phyloP scores from a whole-genome alignment of 495 filamentous ascomycete genomes.

The Schizothecium vesticola region DNA sequence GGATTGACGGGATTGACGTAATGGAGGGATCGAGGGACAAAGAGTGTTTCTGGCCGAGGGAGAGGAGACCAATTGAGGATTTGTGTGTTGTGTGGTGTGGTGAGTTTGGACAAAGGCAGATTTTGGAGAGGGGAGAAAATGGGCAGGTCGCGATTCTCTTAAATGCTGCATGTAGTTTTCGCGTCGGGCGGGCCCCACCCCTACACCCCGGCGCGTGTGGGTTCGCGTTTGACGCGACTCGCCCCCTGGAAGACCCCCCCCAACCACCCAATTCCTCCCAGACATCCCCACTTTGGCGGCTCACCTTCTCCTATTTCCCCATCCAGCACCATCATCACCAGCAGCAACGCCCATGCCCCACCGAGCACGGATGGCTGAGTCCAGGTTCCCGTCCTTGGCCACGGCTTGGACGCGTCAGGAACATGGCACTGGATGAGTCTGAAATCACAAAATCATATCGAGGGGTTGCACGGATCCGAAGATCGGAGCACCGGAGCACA shows the following conservation, averaged over 20 bases:
- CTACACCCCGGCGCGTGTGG: slow-evolving; percentile 10
- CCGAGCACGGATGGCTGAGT: not conserved
- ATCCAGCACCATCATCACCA: slow-evolving; percentile 4
- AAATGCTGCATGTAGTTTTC: slow-evolving; percentile 24
- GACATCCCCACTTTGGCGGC: slow-evolving; percentile 7
- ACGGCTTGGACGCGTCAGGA: not conserved
- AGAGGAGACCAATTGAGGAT: slow-evolving; percentile 3
- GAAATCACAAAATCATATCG: not conserved
- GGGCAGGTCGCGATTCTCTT: slow-evolving; percentile 20
- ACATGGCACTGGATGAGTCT: not conserved
- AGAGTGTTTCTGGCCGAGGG: slow-evolving; percentile 2
- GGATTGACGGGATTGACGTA: slow-evolving; percentile 9
- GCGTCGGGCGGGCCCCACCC: slow-evolving; percentile 18
- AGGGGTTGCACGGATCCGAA: not conserved
- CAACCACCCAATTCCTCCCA: slow-evolving; percentile 14
- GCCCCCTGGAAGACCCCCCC: slow-evolving; percentile 5
- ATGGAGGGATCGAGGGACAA: slow-evolving; percentile 5
- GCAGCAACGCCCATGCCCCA: not conserved
- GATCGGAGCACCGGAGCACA: not conserved
- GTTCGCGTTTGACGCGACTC: slow-evolving; percentile 14
- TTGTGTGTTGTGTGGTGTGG: not conserved
- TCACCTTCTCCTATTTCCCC: slow-evolving; percentile 11
- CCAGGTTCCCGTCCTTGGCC: not conserved
- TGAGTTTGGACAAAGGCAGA: slow-evolving; percentile 11
- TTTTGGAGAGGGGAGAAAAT: not conserved